Evolutionary conservation across 1,284 basidiomycete genomes (phyloP), one percentile per base, ranked within the genome.

Genomic region (Tetrapyrgos nigripes): DNA sequence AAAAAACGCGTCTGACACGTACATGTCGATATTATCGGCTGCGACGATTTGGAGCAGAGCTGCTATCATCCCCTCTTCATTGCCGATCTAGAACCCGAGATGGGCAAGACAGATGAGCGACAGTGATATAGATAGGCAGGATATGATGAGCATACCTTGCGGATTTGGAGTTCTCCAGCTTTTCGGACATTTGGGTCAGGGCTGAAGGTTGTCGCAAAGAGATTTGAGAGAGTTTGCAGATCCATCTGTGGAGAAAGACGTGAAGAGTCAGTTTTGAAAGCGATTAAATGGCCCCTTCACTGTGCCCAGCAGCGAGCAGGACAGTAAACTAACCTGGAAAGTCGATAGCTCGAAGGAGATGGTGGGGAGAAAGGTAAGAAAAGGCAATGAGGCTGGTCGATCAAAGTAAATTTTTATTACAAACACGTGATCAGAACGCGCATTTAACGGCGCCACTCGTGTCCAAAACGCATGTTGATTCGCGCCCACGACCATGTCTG

Each of bases 141-240:
- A 35, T 40, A 54, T 55, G 50, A 40, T 23, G 33, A 43, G 51
- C 37, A 51, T 21, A 91, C 93, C 82, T 91, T 92, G 66, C 92
- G 86, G 67, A 95, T 90, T 73, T 94, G 84, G 35, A 94, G 83
- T 72, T 95, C 93, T 43, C 86, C 89, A 40, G 89, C 79, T 68
- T 91, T 92, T 64, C 93, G 88, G 60, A 88, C 84, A 79, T 94
- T 94, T 49, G 92, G 91, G 75, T 94, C 89, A n/a, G 89, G 82
- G 67, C 83, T 91, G 75, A 87, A 88, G 14, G 91, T 93, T 43
- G 88, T 87, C 11, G 89, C 82, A 70, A 94, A 94, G 55, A 94
- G 84, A 65, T 86, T 83, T 6, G 89, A 88, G 57, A 94, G 80
- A 23, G 84, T 83, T 70, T 90, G 87, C 54, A 92, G 79, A 75